A percentile compares a stretch with the other conserved stretches of the same genome.
Conservation (phyloP, 2,329 filamentous ascomycete species). For the Mariannaea elegans region DNA sequence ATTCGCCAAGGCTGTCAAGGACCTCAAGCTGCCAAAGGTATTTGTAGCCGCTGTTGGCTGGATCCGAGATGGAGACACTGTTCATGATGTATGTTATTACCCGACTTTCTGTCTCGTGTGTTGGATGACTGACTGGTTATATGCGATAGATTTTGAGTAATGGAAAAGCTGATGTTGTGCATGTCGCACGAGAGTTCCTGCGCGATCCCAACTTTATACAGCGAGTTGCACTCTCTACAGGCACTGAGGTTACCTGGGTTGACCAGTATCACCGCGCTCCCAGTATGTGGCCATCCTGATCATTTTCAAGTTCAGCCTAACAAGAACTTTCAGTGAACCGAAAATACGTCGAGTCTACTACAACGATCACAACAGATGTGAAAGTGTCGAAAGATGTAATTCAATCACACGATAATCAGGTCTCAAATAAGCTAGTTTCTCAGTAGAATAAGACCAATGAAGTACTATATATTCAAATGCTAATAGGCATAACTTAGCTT, state of each 20-base stretch:
- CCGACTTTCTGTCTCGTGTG: background rate
- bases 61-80: constrained; percentile 3
- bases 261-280: constrained; percentile 8
- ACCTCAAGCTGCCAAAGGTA: background rate
- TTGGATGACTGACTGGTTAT: background rate
- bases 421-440: too few species aligned
- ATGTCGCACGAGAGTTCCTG: background rate
- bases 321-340: background rate
- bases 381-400: background rate
- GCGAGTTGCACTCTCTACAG: background rate
- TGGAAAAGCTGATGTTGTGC: background rate
- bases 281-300: background rate
- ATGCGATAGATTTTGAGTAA: background rate
- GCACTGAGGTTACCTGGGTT: background rate
- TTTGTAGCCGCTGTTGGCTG: constrained; percentile 3
- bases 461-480: background rate
- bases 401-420: too few species aligned
- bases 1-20: constrained; percentile 6
- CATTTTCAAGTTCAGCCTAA: background rate
- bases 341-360: constrained; percentile 5
- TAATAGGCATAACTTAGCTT: too few species aligned
- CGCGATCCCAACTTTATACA: constrained; percentile 3
- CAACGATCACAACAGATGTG: background rate
- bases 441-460: too few species aligned
- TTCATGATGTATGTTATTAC: background rate